These are phyloP conservation scores for Tuber melanosporum DNA, from an alignment of 495 filamentous ascomycete species.

Conservation along the genomic window DNA sequence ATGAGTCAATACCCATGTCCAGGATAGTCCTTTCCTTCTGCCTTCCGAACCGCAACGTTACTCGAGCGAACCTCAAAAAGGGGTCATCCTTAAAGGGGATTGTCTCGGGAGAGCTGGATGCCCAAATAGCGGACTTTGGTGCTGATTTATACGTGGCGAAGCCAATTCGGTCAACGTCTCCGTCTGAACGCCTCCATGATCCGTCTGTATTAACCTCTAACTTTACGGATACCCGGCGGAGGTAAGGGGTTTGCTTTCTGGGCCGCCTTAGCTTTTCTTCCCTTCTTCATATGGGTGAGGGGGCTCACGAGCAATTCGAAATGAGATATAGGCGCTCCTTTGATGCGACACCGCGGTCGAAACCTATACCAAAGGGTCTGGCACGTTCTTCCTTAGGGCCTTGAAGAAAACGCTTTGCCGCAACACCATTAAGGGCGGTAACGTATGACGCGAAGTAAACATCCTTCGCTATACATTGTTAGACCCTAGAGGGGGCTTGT, in stretches of 20 bases:
- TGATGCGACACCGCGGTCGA: slow-evolving; percentile 33
- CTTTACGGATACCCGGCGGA: slow-evolving; percentile 30
- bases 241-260: slow-evolving; percentile 33
- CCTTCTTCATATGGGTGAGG: background rate
- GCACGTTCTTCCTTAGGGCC: slow-evolving; percentile 20
- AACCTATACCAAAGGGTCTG: slow-evolving; percentile 37
- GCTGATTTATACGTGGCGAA: slow-evolving; percentile 37
- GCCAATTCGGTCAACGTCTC: slow-evolving; percentile 31
- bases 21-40: slow-evolving; percentile 28
- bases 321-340: slow-evolving; percentile 39
- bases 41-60: slow-evolving; percentile 36
- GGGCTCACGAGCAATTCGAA: slow-evolving; percentile 29
- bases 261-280: background rate
- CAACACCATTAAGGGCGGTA: slow-evolving; percentile 31
- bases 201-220: slow-evolving; percentile 25
- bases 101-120: slow-evolving; percentile 26
- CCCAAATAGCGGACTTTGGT: slow-evolving; percentile 23
- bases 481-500: background rate
- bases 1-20: slow-evolving; percentile 18
- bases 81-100: slow-evolving; percentile 36
- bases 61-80: slow-evolving; percentile 35
- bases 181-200: slow-evolving; percentile 31
- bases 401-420: slow-evolving; percentile 37
- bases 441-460: slow-evolving; percentile 9
- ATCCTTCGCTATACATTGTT: slow-evolving; percentile 5